Evolutionary conservation across 306 rosid genomes (phyloP).

Genomic region (Quercus parvula): DNA sequence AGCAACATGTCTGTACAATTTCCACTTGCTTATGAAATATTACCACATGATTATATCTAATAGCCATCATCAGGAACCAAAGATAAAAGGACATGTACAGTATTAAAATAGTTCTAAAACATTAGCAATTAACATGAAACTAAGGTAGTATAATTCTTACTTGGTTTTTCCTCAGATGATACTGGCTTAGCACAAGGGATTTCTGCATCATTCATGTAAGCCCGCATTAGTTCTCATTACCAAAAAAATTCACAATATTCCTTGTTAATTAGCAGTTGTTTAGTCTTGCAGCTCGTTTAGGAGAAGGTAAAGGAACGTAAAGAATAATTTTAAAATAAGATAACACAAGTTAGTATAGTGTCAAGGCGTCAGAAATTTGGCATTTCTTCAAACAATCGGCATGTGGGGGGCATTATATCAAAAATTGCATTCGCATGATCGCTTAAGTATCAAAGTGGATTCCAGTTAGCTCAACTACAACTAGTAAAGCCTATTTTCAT

Average conservation of each 20-base stretch:
- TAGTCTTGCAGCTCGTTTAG: too few species aligned
- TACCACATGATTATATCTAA: neutral
- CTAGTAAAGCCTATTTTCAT: too few species aligned
- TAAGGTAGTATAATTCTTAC: constrained; percentile 35
- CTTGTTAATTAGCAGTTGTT: neutral
- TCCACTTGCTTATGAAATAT: neutral
- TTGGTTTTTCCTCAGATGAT: constrained; percentile 35
- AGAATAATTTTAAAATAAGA: too few species aligned
- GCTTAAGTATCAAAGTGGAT: neutral
- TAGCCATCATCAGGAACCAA: neutral
- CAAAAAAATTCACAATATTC: neutral
- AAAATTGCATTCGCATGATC: neutral
- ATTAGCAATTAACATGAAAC: constrained; percentile 3
- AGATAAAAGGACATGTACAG: neutral
- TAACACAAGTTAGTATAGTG: neutral
- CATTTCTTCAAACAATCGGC: neutral
- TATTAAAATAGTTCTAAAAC: constrained; percentile 4
- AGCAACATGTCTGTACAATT: neutral
- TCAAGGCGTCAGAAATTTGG: neutral
- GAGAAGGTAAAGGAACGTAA: too few species aligned
- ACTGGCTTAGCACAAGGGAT: constrained; percentile 47
- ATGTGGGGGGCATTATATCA: neutral
- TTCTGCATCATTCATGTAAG: constrained; percentile 47
- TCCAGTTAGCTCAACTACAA: too few species aligned
- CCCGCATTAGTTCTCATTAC: constrained; percentile 16